Percentiles rank a stretch among this genome's conserved stretches.
These are phyloP conservation scores for Phoma sp. DNA, from an alignment of 2,329 filamentous ascomycete species.

Conservation along the genomic window DNA sequence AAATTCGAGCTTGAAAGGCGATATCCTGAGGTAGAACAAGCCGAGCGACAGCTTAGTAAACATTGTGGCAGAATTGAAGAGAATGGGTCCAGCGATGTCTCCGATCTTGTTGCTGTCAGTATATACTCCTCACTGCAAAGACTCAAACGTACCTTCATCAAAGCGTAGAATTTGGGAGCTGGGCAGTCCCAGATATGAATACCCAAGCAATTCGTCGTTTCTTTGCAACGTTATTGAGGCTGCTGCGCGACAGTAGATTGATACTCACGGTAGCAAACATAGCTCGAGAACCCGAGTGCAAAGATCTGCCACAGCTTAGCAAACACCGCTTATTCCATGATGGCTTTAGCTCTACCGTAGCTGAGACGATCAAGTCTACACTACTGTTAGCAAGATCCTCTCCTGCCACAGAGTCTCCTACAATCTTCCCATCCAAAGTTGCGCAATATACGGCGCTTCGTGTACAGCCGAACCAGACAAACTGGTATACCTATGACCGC, in stretches of 20 bases:
- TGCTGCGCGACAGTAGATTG: no score
- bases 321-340: no score
- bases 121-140: not conserved
- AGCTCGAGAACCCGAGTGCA: conserved; percentile 20
- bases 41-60: conserved; percentile 23
- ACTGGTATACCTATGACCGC: conserved; percentile 20
- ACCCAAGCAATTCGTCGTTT: conserved; percentile 25
- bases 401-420: not conserved
- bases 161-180: conserved; percentile 12
- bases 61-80: conserved; percentile 21
- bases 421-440: conserved; percentile 22
- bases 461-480: conserved; percentile 21
- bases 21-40: conserved; percentile 23
- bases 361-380: no score
- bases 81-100: conserved; percentile 22
- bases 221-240: not conserved
- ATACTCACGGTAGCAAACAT: conserved; percentile 17
- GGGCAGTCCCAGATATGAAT: conserved; percentile 22
- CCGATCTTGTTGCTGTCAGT: conserved; percentile 13
- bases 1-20: conserved; percentile 13
- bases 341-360: no score
- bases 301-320: conserved; percentile 5
- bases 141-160: conserved; percentile 22
- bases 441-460: conserved; percentile 20
- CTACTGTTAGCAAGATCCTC: not conserved